Conservation (phyloP, 129 eudicot genomes). For the sunflower (Helianthus annuus) region DNA sequence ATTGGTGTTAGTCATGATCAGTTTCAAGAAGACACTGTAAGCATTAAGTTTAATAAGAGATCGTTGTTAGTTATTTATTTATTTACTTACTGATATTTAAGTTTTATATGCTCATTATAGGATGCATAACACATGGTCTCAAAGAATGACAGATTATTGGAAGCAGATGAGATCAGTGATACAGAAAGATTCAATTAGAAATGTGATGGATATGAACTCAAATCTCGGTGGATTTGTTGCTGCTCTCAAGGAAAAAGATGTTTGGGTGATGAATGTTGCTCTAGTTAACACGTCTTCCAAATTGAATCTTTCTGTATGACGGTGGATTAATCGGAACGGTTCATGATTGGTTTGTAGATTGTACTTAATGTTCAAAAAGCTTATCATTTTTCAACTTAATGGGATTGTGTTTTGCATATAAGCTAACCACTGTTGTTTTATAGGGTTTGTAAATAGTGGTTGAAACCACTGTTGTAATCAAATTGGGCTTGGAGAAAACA, state of each 20-base stretch:
- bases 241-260: slow-evolving; percentile 77
- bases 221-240: slow-evolving; percentile 93
- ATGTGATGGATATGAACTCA: slow-evolving; percentile 97
- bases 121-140: slow-evolving; percentile 66
- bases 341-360: slow-evolving; percentile 84
- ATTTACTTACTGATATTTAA: slow-evolving; percentile 1
- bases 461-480: too few species aligned
- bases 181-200: slow-evolving; percentile 64
- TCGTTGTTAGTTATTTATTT: not conserved
- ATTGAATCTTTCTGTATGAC: slow-evolving; percentile 72
- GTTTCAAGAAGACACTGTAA: slow-evolving; percentile 75
- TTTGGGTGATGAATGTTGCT: slow-evolving; percentile 98
- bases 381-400: not conserved
- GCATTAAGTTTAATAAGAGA: slow-evolving; percentile 15
- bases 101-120: slow-evolving; percentile 9
- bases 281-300: slow-evolving; percentile 58
- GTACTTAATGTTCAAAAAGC: not conserved
- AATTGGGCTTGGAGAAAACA: too few species aligned
- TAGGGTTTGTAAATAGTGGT: too few species aligned
- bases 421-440: too few species aligned
- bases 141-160: slow-evolving; percentile 81
- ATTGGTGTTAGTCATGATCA: slow-evolving; percentile 59
- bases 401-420: slow-evolving; percentile 24
- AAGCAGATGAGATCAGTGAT: slow-evolving; percentile 79
- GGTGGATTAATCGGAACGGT: slow-evolving; percentile 87